Conservation (phyloP, 176 grass and related monocot species). For the Puccinellia tenuiflora region DNA sequence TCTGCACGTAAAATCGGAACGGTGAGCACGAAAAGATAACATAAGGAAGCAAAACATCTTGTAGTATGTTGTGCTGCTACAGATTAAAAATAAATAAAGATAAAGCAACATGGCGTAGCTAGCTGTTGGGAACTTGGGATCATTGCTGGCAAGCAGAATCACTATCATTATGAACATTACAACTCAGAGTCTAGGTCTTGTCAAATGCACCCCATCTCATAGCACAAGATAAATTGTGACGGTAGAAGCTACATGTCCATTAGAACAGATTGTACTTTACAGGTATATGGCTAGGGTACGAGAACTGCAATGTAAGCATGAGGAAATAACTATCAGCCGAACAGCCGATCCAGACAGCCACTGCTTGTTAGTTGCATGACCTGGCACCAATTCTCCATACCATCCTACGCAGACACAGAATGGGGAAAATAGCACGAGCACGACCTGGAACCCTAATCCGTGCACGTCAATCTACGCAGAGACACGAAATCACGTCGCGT, state of each 20-base stretch:
- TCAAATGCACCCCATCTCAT: not conserved
- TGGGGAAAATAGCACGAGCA: not conserved
- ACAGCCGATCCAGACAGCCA: not conserved
- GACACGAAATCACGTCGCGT: not conserved
- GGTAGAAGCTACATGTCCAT: not conserved
- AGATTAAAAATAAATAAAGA: not conserved
- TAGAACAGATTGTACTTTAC: not conserved
- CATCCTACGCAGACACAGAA: not conserved
- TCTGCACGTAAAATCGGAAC: conserved; percentile 28
- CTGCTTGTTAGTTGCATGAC: not conserved
- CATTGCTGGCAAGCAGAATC: not conserved
- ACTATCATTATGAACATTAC: not conserved
- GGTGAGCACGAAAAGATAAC: not conserved
- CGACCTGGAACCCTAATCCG: not conserved
- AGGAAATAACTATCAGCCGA: not conserved
- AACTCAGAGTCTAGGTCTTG: not conserved
- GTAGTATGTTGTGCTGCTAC: not conserved
- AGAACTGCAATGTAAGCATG: not conserved
- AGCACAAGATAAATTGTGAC: not conserved
- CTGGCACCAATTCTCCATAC: not conserved
- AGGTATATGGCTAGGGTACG: not conserved
- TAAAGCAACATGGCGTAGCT: too few species aligned
- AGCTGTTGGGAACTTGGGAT: too few species aligned
- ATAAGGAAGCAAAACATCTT: not conserved
- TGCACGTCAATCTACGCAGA: not conserved